Base-by-base conservation (phyloP, 1,284 basidiomycete species). In the Cryptococcus jaspeensis region DNA sequence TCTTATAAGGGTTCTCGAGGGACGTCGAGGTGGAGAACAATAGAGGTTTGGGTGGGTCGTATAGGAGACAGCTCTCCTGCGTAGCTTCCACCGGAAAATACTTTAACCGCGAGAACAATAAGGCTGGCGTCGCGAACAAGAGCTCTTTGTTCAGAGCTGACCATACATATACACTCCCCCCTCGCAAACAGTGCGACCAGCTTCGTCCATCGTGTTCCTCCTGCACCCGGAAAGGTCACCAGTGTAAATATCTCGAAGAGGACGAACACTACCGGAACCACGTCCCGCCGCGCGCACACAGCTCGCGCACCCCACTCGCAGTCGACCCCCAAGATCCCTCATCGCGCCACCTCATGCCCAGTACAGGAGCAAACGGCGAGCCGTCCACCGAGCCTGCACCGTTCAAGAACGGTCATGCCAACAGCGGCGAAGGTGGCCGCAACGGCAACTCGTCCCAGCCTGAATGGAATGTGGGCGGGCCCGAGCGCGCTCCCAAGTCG, bases 191-290 rank as follows among this genome's bases (percentile, higher is more conserved):
- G 72, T 74, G 72, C 47, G 72, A 74, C 58, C 72, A 74, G 51
- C 61, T 56, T 32, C 60, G 70, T 23, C 72, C 72, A 5, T 60
- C 69, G 0, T 74, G 71, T 52, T 64, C 66, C 5, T 71, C 69
- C 3, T 74, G 72, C 47, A 51, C 60, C 4, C 66, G 71, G 38
- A 72, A 71, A 60, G 68, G 67, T 20, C 67, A 69, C 42, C 50
- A 52, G 5, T 74, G 72, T 46, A 61, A 61, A 37, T 74, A 74
- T 56, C 63, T 65, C 20, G 71, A 72, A 23, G 71, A 72, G 40
- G 63, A 63, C 53, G 41, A 51, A 43, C 32, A 58, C 37, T 38
- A 54, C 35, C 41, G 49, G 12, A 25, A 49, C 16, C 44, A 41
- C 43, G 42, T 32, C 23, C 37, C 50, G 13, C 23, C 25, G 20